Evolutionary conservation across 495 filamentous ascomycete genomes (phyloP).

Genomic region (Hamigera avellanea): DNA sequence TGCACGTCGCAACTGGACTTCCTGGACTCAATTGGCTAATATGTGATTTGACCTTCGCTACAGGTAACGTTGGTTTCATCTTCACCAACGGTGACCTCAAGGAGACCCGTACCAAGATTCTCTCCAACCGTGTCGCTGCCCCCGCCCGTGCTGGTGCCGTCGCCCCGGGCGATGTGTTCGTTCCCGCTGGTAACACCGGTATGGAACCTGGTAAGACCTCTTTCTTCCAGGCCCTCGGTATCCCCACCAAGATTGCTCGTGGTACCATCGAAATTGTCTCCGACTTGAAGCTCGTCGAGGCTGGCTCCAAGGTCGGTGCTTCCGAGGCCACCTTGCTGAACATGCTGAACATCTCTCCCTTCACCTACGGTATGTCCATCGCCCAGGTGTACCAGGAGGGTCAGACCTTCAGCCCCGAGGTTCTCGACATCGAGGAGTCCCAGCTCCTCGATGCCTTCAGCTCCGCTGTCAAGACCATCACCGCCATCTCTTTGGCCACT

Average conservation of each 20-base stretch:
- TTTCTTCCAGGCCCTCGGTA: slow-evolving; percentile 99
- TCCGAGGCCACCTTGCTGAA: slow-evolving; percentile 98
- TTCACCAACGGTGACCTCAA: slow-evolving; percentile 98
- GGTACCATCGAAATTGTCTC: slow-evolving; percentile 99
- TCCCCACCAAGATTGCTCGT: slow-evolving; percentile 99
- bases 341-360: slow-evolving; percentile 99
- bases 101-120: slow-evolving; percentile 81
- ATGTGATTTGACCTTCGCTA: too few species aligned
- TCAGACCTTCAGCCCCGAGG: slow-evolving; percentile 70
- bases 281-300: slow-evolving; percentile 95
- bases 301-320: slow-evolving; percentile 85
- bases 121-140: slow-evolving; percentile 92
- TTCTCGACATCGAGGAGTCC: slow-evolving; percentile 87
- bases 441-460: slow-evolving; percentile 81
- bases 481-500: slow-evolving; percentile 77
- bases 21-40: too few species aligned
- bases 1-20: too few species aligned
- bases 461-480: slow-evolving; percentile 74
- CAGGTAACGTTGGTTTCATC: slow-evolving; percentile 95
- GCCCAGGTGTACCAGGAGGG: slow-evolving; percentile 92
- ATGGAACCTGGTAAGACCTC: slow-evolving; percentile 99
- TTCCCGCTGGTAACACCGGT: slow-evolving; percentile 97
- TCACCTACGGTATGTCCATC: slow-evolving; percentile 99
- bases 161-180: slow-evolving; percentile 78
- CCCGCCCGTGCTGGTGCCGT: slow-evolving; percentile 94